These are phyloP conservation scores for Pythium brachiatum DNA, from an alignment of 352 stramenopile species.

Conservation along the genomic window DNA sequence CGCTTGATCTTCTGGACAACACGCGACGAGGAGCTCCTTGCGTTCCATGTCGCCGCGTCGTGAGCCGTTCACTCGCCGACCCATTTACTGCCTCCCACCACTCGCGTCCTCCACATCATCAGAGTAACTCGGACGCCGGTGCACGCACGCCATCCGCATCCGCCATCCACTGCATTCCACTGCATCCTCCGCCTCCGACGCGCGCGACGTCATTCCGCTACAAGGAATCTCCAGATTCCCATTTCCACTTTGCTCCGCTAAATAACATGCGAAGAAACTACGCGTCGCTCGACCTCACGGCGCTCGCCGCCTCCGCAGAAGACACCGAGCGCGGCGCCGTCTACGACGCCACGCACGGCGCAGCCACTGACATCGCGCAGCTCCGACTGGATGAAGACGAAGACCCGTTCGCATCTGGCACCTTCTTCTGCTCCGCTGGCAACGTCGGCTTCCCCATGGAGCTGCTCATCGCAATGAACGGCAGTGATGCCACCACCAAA, in stretches of 20 bases:
- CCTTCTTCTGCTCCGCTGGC: not conserved
- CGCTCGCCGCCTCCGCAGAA: slow-evolving; percentile 6
- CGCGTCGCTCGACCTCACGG: slow-evolving; percentile 24
- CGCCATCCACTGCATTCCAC: not conserved
- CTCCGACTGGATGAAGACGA: slow-evolving; percentile 19
- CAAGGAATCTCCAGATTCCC: not conserved
- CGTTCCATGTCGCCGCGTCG: slow-evolving; percentile 22
- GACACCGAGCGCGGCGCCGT: not conserved
- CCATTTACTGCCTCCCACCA: not conserved
- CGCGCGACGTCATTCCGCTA: slow-evolving; percentile 5
- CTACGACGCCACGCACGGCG: not conserved
- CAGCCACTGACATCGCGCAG: slow-evolving; percentile 10
- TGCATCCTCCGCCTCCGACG: slow-evolving; percentile 1
- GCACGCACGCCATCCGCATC: not conserved
- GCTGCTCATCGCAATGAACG: slow-evolving; percentile 6
- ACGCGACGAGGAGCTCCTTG: slow-evolving; percentile 1
- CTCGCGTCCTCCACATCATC: too few relatives aligned
- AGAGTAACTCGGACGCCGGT: too few relatives aligned
- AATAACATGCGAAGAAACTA: slow-evolving; percentile 26
- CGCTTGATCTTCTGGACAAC: slow-evolving; percentile 2
- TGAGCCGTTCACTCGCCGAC: slow-evolving; percentile 6
- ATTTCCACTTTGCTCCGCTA: not conserved
- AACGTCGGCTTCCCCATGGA: slow-evolving; percentile 21
- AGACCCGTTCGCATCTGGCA: not conserved
- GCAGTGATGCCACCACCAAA: not conserved